These are phyloP conservation scores for Aspergillus sclerotialis DNA, from an alignment of 2,329 filamentous ascomycete species.

Conservation along the genomic window DNA sequence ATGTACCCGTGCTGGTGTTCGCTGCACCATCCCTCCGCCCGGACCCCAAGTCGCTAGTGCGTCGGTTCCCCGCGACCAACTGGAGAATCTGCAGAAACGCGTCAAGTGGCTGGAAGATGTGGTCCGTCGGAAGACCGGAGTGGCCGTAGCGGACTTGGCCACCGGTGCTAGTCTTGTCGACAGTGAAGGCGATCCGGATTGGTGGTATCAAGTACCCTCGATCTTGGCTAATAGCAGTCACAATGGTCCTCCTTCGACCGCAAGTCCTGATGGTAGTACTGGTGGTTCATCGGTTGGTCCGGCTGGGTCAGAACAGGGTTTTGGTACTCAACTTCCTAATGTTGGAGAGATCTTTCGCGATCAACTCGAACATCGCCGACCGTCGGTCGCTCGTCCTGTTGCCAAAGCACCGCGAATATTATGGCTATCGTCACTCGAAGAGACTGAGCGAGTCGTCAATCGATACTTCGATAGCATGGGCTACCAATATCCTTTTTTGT, in stretches of 20 bases:
- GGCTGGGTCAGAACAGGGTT: conserved; percentile 12
- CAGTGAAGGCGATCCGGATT: conserved; percentile 26
- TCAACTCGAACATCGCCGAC: conserved; percentile 30
- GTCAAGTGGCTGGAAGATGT: conserved; percentile 33
- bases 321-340: conserved; percentile 29
- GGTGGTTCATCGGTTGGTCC: conserved; percentile 12
- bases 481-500: conserved; percentile 32
- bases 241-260: no score
- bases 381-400: conserved; percentile 24
- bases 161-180: conserved; percentile 26
- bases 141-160: conserved; percentile 24
- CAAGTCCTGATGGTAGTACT: conserved; percentile 10
- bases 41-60: conserved; percentile 31
- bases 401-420: conserved; percentile 25
- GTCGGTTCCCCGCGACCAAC: conserved; percentile 32
- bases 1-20: conserved; percentile 33
- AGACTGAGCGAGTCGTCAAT: conserved; percentile 24
- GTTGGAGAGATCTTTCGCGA: conserved; percentile 35
- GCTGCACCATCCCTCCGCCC: conserved; percentile 32
- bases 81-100: conserved; percentile 33
- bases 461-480: conserved; percentile 34
- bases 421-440: conserved; percentile 27
- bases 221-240: conserved; percentile 24
- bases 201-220: conserved; percentile 33
- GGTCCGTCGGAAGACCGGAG: conserved; percentile 27